A percentile compares a stretch with the other conserved stretches of the same genome.
Evolutionary conservation across 2,329 filamentous ascomycete genomes (phyloP).

Genomic region (Pseudogymnoascus sp.): DNA sequence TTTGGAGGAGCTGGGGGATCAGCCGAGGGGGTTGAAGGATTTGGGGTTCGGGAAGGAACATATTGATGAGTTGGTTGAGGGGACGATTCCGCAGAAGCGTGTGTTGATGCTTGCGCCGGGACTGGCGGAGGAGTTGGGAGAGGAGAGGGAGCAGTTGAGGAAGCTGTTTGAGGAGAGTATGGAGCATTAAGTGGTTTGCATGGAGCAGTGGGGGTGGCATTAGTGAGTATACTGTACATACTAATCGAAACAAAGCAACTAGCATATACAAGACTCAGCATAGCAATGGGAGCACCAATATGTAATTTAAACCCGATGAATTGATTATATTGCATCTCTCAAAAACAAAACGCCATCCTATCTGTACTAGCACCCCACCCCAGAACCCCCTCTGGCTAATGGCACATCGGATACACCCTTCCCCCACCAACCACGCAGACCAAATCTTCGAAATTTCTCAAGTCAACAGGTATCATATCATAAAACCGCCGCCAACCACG

Average conservation of each 20-base stretch:
- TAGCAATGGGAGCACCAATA: not conserved
- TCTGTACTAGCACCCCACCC: not conserved
- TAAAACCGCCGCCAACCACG: not conserved
- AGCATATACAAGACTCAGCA: not conserved
- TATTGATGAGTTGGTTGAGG: constrained; percentile 80
- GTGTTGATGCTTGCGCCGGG: constrained; percentile 89
- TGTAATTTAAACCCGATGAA: not conserved
- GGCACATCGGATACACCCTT: not conserved
- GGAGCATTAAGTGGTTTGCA: constrained; percentile 36
- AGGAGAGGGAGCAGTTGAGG: constrained; percentile 65
- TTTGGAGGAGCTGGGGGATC: constrained; percentile 74
- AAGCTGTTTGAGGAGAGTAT: constrained; percentile 58
- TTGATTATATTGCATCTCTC: not conserved
- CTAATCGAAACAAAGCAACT: not conserved
- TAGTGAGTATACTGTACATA: not conserved
- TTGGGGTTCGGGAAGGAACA: constrained; percentile 72
- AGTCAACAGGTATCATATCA: constrained; percentile 3
- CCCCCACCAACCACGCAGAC: not conserved
- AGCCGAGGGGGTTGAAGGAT: constrained; percentile 76
- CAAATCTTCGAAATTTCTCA: not conserved
- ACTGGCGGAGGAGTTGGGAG: constrained; percentile 59
- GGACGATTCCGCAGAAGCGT: constrained; percentile 83
- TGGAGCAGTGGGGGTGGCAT: not conserved
- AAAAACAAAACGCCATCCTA: not conserved
- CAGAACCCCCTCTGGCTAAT: not conserved